Evolutionary conservation across 2,329 filamentous ascomycete species (phyloP), one percentile per base, ranked within the genome.

Genomic region (Calycina herbarum): DNA sequence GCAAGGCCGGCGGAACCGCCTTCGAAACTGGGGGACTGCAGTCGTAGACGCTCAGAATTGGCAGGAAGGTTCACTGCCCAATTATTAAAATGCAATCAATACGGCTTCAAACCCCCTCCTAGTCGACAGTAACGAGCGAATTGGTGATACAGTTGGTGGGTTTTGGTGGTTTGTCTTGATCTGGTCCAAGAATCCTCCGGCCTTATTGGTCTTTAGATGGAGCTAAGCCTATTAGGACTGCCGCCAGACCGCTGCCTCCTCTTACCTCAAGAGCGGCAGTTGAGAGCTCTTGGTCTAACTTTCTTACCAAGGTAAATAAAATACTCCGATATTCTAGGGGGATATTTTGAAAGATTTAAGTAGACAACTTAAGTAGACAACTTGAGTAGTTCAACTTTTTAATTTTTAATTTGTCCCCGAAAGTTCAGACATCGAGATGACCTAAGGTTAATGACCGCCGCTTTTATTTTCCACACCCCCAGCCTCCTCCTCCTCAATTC

Each of bases 1-100:
- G 31, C 60, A 40, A 67, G 48, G 66, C 62, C 66, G 70, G 70
- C 72, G 67, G 64, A 59, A 67, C 64, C 71, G 73, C 73, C 70
- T 54, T 61, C 56, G 64, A 20, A 60, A 33, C 11, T 51, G 35
- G 38, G 31, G 20, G 11, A 40, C 59, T 27, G 33, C 38, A 64
- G 56, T 61, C 40, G 63, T 63, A 31, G 64, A 29, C 10, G 61
- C n/a, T 20, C 33, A 40, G 61, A 29, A 42, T 38, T 48, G 11
- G 61, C 2, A 54, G 35, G 35, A 38, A 13, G 8, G 35, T 5
- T 11, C 45, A n/a, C 42, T n/a, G 42, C 7, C 45, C 10, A 51
- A 24, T 24, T 51, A 10, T 11, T 20, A 51, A 51, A 51, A 24
- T 2, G 45, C 2, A 51, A 24, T 24, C 45, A 51, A 24, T 15